Percentiles rank a stretch among this genome's conserved stretches.
phyloP scores from a whole-genome alignment of 441 rosid species.

The Jatropha multifida region DNA sequence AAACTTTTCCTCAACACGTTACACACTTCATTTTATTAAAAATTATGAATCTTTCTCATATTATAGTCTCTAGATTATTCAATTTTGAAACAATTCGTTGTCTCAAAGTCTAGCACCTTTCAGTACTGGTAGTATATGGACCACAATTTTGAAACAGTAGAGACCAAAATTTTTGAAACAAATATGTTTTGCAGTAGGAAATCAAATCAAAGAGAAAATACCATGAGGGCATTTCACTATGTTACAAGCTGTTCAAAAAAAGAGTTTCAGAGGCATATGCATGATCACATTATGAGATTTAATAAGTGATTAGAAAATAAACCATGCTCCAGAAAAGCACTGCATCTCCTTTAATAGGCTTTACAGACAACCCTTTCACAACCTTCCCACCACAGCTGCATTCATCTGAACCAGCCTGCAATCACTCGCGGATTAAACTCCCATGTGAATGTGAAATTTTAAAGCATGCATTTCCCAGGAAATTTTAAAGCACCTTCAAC shows the following conservation, averaged over 20 bases:
- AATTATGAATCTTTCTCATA: no score
- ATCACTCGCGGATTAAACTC: slow-evolving; percentile 14
- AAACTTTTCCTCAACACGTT: no score
- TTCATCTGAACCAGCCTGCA: slow-evolving; percentile 84
- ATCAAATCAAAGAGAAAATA: neutral
- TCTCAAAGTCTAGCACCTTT: no score
- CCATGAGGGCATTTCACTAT: neutral
- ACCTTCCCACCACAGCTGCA: slow-evolving; percentile 87
- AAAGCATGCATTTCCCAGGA: neutral
- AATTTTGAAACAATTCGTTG: no score
- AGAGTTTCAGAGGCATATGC: neutral
- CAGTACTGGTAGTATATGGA: no score
- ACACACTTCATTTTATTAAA: no score
- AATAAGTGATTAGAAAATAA: slow-evolving; percentile 30
- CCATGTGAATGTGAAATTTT: slow-evolving; percentile 1
- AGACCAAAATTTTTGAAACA: neutral
- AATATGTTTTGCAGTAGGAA: no score
- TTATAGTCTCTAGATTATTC: no score
- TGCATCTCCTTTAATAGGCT: slow-evolving; percentile 84
- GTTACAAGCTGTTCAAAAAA: neutral
- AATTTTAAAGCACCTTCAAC: neutral
- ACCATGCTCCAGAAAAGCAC: slow-evolving; percentile 99
- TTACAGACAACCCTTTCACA: slow-evolving; percentile 75
- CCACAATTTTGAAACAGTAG: no score
- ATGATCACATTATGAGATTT: neutral